phyloP scores from a whole-genome alignment of 2,329 filamentous ascomycete genomes.

The Botrytis fragariae region DNA sequence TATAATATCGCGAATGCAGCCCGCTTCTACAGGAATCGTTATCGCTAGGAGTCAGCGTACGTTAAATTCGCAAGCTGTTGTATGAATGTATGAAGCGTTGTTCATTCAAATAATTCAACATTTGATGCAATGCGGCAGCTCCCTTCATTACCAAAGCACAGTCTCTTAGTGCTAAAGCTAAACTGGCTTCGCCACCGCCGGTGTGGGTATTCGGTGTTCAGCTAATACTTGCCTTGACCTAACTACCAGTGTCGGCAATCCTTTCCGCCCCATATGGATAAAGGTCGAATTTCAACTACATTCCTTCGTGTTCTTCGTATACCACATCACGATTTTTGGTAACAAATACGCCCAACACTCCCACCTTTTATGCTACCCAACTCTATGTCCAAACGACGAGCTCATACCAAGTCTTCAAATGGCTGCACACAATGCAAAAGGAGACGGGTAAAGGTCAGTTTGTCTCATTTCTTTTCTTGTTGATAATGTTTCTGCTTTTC shows the following conservation, averaged over 20 bases:
- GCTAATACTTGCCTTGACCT: neutral
- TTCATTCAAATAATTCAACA: neutral
- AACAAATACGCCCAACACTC: neutral
- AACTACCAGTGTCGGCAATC: neutral
- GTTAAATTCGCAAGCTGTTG: neutral
- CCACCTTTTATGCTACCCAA: neutral
- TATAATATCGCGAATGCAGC: too few species aligned
- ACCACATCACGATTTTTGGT: neutral
- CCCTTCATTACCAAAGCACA: neutral
- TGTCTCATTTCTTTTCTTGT: neutral
- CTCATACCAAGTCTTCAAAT: neutral
- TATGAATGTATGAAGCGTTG: neutral
- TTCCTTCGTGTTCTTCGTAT: neutral
- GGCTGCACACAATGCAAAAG: neutral
- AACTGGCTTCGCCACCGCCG: neutral
- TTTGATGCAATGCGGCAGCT: neutral
- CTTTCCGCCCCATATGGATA: neutral
- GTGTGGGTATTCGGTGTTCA: neutral
- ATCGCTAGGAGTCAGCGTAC: neutral
- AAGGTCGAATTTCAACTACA: neutral
- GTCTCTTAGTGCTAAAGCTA: neutral
- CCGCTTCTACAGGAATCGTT: neutral
- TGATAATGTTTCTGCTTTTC: neutral
- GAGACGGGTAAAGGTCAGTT: neutral
- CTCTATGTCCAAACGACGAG: neutral